Evolutionary conservation across 345 rosid genomes (phyloP), one percentile per base, ranked within the genome.

Genomic region (Gossypium longicalyx): DNA sequence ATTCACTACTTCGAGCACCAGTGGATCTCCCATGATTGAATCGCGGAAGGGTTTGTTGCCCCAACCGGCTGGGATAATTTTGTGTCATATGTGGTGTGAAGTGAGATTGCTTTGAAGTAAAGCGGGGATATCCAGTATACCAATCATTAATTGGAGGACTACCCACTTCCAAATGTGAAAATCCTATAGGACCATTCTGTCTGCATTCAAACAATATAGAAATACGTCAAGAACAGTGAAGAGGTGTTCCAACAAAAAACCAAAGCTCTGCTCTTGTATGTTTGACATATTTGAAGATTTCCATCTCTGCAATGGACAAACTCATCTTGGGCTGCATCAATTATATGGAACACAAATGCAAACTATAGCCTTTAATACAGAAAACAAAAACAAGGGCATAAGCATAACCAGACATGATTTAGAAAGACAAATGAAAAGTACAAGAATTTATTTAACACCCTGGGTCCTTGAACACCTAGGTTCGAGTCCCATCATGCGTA

Each of bases 31-130:
- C 93, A 59, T 90, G 84, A 76, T 84, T 82, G 68, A 51, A 72
- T 77, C 87, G 85, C 44, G 78, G 96, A 69, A 77, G 81, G 77
- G 88, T 88, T 75, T 87, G 96, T 75, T 95, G 99, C 67, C 98
- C 91, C 79, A 95, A 89, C 61, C 98, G 97, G 81, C 99, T 95
- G 8, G 93, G 93, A 72, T 92, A 84, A 84, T 87, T 95, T 77
- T 91, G 94, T 4, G 91, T 54, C 61, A 81, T 59, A 63, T 89
- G 96, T 15, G 91, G 82, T 69, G 73, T 79, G 66, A 81, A 82
- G 82, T 86, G 83, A 57, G 90, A 76, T 76, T 89, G 80, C 83
- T 87, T 89, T 76, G 97, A 83, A 76, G 80, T 81, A 65, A 82
- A 81, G 67, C 83, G 93, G 68, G 88, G 80, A 76, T 80, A 84